Evolutionary conservation across 192 early-diverging fungal species (phyloP).

Genomic region (Linderina pennispora): DNA sequence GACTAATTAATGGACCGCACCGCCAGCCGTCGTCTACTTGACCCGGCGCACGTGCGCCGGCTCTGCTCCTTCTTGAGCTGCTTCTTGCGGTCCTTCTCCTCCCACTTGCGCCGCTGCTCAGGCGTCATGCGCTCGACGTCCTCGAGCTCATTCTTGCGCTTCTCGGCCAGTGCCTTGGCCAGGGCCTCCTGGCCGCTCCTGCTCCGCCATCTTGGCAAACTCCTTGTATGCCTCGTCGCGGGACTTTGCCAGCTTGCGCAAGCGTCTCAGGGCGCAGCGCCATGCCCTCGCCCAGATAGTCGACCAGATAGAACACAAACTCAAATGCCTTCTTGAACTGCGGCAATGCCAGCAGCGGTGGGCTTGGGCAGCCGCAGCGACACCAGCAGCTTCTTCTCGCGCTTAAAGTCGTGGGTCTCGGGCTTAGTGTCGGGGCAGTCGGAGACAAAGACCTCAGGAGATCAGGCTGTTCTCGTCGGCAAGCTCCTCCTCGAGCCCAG

Average conservation of each 20-base stretch:
- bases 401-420: slow-evolving; percentile 38
- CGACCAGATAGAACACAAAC: slow-evolving; percentile 42
- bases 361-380: slow-evolving; percentile 31
- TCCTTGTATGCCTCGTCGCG: slow-evolving; percentile 58
- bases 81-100: slow-evolving; percentile 72
- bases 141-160: slow-evolving; percentile 62
- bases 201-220: slow-evolving; percentile 56
- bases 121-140: slow-evolving; percentile 61
- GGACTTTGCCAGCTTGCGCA: slow-evolving; percentile 56
- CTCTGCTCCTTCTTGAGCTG: slow-evolving; percentile 62
- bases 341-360: slow-evolving; percentile 8
- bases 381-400: slow-evolving; percentile 46
- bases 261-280: slow-evolving; percentile 39
- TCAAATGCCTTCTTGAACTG: slow-evolving; percentile 29
- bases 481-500: slow-evolving; percentile 46
- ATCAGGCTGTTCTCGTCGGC: slow-evolving; percentile 32
- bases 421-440: slow-evolving; percentile 59
- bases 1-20: not conserved
- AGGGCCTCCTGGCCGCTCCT: slow-evolving; percentile 66
- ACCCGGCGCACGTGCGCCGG: slow-evolving; percentile 57
- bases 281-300: slow-evolving; percentile 28
- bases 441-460: slow-evolving; percentile 53
- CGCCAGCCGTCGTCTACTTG: slow-evolving; percentile 6
- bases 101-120: slow-evolving; percentile 78
- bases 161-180: slow-evolving; percentile 57